phyloP scores from a whole-genome alignment of 108 stramenopile genomes.

The Pseudonitzschia multistriata region DNA sequence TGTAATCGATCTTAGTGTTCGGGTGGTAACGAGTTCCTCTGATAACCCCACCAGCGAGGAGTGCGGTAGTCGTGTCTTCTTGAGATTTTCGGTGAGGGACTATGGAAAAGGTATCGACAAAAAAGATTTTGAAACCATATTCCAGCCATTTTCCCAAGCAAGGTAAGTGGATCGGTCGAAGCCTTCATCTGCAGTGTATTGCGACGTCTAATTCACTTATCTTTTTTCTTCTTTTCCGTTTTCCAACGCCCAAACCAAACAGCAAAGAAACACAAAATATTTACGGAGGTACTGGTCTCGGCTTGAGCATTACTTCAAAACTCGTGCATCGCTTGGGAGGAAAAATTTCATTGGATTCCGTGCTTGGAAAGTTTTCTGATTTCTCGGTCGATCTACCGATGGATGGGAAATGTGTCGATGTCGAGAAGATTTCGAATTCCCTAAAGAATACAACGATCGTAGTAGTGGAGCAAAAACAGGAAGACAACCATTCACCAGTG shows the following conservation, averaged over 20 bases:
- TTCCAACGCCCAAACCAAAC: not conserved
- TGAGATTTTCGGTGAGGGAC: slow-evolving; percentile 48
- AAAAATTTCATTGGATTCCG: slow-evolving; percentile 42
- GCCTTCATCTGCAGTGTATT: not conserved
- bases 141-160: slow-evolving; percentile 51
- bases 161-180: not conserved
- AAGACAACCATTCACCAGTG: slow-evolving; percentile 14
- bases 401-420: slow-evolving; percentile 12
- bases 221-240: not conserved
- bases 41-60: not conserved
- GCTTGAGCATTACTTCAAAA: slow-evolving; percentile 49
- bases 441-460: slow-evolving; percentile 27
- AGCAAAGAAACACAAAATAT: slow-evolving; percentile 34
- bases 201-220: not conserved
- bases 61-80: slow-evolving; percentile 2
- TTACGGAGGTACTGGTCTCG: slow-evolving; percentile 47
- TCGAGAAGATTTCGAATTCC: not conserved
- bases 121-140: slow-evolving; percentile 48
- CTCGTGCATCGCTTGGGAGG: slow-evolving; percentile 54
- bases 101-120: slow-evolving; percentile 51
- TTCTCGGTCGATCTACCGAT: slow-evolving; percentile 54
- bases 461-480: slow-evolving; percentile 13
- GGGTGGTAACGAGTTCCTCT: not conserved
- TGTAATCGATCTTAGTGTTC: slow-evolving; percentile 29
- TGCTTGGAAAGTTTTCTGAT: slow-evolving; percentile 35